Evolutionary conservation across 192 early-diverging fungal species (phyloP).

Genomic region (Podila horticola): DNA sequence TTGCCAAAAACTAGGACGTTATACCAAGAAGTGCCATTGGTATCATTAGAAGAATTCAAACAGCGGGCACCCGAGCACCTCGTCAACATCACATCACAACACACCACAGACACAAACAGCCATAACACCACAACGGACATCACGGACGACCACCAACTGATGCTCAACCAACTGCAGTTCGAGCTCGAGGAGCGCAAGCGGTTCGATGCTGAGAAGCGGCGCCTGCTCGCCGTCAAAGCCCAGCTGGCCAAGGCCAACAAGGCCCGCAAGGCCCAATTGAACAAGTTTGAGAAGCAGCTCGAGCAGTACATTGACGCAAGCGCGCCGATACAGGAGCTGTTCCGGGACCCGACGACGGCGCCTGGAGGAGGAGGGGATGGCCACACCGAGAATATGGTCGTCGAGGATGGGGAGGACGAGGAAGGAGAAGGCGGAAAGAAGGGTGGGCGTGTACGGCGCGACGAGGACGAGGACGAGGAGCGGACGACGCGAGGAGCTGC

Average conservation of each 20-base stretch:
- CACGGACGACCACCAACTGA: slow-evolving; percentile 33
- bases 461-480: no score
- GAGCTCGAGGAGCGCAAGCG: slow-evolving; percentile 47
- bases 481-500: no score
- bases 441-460: no score
- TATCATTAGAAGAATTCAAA: slow-evolving; percentile 42
- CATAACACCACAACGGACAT: background rate
- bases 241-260: slow-evolving; percentile 39
- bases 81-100: background rate
- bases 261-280: slow-evolving; percentile 17
- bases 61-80: slow-evolving; percentile 21
- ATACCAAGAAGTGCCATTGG: slow-evolving; percentile 44
- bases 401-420: no score
- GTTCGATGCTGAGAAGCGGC: slow-evolving; percentile 46
- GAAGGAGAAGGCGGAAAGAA: no score
- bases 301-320: slow-evolving; percentile 28
- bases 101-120: background rate
- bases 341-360: slow-evolving; percentile 23
- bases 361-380: background rate
- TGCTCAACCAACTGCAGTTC: slow-evolving; percentile 44
- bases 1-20: slow-evolving; percentile 15
- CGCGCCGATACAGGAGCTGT: slow-evolving; percentile 27
- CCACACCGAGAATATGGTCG: no score
- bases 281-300: slow-evolving; percentile 33
- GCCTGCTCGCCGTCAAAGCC: slow-evolving; percentile 36